Base-by-base conservation (phyloP, 352 stramenopile genomes). In the Pythium dissimile region DNA sequence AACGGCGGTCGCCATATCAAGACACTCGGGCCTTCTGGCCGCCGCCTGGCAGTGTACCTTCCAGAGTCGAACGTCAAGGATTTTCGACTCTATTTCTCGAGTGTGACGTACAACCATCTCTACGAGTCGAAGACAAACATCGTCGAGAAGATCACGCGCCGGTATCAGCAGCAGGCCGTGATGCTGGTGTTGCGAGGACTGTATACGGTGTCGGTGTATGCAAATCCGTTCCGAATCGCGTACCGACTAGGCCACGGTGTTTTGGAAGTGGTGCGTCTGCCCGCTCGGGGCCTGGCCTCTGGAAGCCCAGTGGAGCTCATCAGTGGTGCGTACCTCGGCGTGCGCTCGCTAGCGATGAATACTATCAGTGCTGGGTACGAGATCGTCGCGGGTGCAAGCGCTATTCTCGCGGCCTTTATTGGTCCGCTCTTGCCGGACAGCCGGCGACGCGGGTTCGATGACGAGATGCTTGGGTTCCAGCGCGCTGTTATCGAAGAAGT, bases 21-120 rank as follows among this genome's bases (percentile, higher is more conserved):
- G 57, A 93, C 82, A 2, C 62, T 95, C 1, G 86, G 86, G 1
- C 84, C 84, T 15, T 89, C 80, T 0, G 84, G 82, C 6, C 67
- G 80, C 18, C 75, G 84, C 2, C 55, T 95, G 20, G 86, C 82
- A 13, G 80, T 92, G 48, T 92, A 94, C 32, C 66, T 95, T n/a
- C 86, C 86, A 11, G 84, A 94, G 62, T 93, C 86, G 15, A 94
- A 93, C 68, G 83, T 95, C 9, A 95, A 95, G 46, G 83, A 95
- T 53, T 91, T 95, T 48, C 77, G 80, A 8, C 45, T 95, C 42
- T 88, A 95, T 54, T 71, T 95, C 53, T 89, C 82, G 2, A 92
- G 84, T 39, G 53, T 94, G 26, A 83, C 82, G 32, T 93, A 93
- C 56, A 83, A 73, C 3, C 84, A 95, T 52, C 50, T 94, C 34